Evolutionary conservation across 2,329 filamentous ascomycete genomes (phyloP).

Genomic region (Aotearoamyces nothofagi): DNA sequence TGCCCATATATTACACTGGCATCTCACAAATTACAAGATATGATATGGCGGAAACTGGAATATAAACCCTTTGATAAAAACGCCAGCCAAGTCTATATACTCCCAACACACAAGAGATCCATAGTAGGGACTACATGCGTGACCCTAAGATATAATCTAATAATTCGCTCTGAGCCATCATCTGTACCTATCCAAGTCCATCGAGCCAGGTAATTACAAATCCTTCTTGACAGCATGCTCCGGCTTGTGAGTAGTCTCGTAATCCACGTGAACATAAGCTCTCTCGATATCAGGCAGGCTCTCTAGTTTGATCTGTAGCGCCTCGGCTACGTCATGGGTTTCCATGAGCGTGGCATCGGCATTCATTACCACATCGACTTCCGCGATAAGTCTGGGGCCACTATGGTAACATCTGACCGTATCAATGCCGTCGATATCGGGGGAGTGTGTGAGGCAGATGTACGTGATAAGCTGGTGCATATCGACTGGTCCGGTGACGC

Average conservation of each 20-base stretch:
- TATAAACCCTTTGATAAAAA: no score
- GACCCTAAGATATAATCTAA: no score
- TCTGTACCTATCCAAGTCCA: no score
- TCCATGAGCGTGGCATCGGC: slow-evolving; percentile 53
- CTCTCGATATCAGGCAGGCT: slow-evolving; percentile 81
- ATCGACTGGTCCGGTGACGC: slow-evolving; percentile 70
- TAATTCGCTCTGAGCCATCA: no score
- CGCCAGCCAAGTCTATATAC: no score
- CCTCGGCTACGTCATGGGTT: slow-evolving; percentile 89
- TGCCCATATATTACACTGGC: no score
- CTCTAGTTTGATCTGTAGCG: slow-evolving; percentile 87
- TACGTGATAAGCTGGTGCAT: slow-evolving; percentile 93
- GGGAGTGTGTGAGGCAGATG: slow-evolving; percentile 84
- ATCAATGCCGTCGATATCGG: slow-evolving; percentile 71
- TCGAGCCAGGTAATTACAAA: no score
- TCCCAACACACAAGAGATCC: no score
- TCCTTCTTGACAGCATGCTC: slow-evolving; percentile 58
- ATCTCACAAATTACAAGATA: no score
- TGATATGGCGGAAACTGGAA: no score
- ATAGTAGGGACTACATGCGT: no score
- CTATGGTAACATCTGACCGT: slow-evolving; percentile 91
- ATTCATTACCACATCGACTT: slow-evolving; percentile 94
- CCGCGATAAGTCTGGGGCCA: slow-evolving; percentile 76
- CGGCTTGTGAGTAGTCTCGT: slow-evolving; percentile 89
- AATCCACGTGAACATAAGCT: slow-evolving; percentile 94